Conservation (phyloP, 1,284 basidiomycete species). For the Sphaerobolus stellatus region DNA sequence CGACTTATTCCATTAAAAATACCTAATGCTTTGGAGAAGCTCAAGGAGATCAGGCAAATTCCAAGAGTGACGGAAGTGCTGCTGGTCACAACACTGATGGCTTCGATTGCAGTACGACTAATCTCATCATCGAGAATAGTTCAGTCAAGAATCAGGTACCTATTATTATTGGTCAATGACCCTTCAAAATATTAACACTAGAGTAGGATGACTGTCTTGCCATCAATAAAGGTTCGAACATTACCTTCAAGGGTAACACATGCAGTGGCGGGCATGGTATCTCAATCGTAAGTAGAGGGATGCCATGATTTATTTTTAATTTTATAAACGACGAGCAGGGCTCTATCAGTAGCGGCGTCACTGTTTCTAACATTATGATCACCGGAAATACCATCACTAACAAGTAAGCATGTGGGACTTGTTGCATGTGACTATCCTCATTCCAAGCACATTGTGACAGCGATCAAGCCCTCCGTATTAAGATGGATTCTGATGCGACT, state of each 20-base stretch:
- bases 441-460: conserved; percentile 24
- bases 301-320: not conserved
- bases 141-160: conserved; percentile 12
- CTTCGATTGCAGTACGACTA: conserved; percentile 13
- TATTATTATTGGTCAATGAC: too few species aligned
- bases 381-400: conserved; percentile 43
- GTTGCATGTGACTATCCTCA: too few species aligned
- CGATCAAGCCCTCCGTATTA: conserved; percentile 49
- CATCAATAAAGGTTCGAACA: conserved; percentile 56
- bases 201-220: conserved; percentile 64
- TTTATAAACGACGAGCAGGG: conserved; percentile 30
- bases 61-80: conserved; percentile 40
- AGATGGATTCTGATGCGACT: conserved; percentile 39
- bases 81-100: conserved; percentile 40
- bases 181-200: too few species aligned
- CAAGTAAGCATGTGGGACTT: conserved; percentile 20
- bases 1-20: too few species aligned
- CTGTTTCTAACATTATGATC: conserved; percentile 49
- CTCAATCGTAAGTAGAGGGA: conserved; percentile 41
- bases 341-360: conserved; percentile 46
- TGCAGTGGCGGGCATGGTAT: conserved; percentile 62
- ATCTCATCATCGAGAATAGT: conserved; percentile 13
- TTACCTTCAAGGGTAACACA: conserved; percentile 52
- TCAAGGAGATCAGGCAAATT: conserved; percentile 42
- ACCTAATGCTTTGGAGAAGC: conserved; percentile 25